Evolutionary conservation across 768 basidiomycete genomes (phyloP).

Genomic region (Termitomyces sp.): DNA sequence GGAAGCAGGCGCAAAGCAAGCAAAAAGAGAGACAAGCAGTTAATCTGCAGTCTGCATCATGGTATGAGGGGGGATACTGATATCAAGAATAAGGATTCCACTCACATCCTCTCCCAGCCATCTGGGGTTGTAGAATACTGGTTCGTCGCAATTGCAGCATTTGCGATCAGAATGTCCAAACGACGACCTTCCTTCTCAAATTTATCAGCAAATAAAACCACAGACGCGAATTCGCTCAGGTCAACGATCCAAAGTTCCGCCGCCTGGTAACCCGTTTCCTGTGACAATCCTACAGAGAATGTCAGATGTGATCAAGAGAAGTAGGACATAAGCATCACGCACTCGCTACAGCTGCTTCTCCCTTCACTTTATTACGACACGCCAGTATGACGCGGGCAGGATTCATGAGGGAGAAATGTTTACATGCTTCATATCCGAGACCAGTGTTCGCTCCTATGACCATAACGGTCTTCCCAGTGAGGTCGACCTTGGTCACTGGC

Average conservation of each 20-base stretch:
- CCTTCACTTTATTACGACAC: not conserved
- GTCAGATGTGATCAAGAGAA: not conserved
- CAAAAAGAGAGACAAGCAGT: not conserved
- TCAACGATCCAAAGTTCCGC: not conserved
- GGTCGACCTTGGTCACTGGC: not conserved
- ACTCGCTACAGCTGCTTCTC: not conserved
- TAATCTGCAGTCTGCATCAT: not conserved
- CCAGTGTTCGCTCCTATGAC: not conserved
- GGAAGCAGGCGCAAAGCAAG: not conserved
- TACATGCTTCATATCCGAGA: not conserved
- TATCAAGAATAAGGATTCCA: too few species aligned
- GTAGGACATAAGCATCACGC: not conserved
- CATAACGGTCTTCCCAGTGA: not conserved
- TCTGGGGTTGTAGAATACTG: not conserved
- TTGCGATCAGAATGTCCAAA: not conserved
- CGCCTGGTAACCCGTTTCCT: not conserved
- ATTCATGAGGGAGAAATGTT: not conserved
- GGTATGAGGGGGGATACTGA: not conserved
- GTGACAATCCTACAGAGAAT: not conserved
- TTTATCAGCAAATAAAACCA: not conserved
- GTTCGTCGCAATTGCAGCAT: not conserved
- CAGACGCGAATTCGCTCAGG: not conserved
- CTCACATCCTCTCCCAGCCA: too few species aligned
- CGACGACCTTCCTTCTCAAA: not conserved
- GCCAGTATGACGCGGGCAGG: not conserved